These are phyloP conservation scores for Fusarium keratoplasticum DNA, from an alignment of 2,329 filamentous ascomycete genomes.

Conservation along the genomic window DNA sequence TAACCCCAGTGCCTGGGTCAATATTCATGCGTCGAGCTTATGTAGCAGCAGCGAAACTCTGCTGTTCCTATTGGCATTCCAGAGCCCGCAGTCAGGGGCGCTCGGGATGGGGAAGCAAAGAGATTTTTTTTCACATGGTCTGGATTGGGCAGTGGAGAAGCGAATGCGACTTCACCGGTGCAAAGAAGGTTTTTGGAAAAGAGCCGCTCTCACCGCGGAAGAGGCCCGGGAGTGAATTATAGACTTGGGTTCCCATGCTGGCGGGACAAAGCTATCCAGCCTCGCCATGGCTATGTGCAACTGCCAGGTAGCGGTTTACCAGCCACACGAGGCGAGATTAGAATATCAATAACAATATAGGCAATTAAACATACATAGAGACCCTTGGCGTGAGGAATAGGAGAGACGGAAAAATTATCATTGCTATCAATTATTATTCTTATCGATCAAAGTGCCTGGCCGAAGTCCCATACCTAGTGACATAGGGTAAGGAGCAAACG, in stretches of 20 bases:
- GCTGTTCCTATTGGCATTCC: neutral
- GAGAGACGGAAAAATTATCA: neutral
- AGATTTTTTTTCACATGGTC: neutral
- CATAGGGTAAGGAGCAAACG: neutral
- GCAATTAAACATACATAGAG: neutral
- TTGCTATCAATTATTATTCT: neutral
- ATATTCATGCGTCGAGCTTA: slow-evolving; percentile 1
- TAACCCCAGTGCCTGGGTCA: neutral
- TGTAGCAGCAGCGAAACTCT: neutral
- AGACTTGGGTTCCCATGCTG: neutral
- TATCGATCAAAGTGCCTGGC: neutral
- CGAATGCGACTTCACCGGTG: neutral
- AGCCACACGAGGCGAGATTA: neutral
- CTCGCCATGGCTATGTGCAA: neutral
- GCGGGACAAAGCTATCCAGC: neutral
- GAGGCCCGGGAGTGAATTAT: neutral
- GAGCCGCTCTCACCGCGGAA: neutral
- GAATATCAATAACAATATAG: neutral
- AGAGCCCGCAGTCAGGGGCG: neutral
- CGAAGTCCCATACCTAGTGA: neutral
- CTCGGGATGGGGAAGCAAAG: neutral
- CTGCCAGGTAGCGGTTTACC: neutral
- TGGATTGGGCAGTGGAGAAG: neutral
- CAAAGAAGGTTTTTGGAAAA: neutral
- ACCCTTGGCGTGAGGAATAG: neutral